These are phyloP conservation scores for Pyrenophora graminea DNA, from an alignment of 2,329 filamentous ascomycete species.

Conservation along the genomic window DNA sequence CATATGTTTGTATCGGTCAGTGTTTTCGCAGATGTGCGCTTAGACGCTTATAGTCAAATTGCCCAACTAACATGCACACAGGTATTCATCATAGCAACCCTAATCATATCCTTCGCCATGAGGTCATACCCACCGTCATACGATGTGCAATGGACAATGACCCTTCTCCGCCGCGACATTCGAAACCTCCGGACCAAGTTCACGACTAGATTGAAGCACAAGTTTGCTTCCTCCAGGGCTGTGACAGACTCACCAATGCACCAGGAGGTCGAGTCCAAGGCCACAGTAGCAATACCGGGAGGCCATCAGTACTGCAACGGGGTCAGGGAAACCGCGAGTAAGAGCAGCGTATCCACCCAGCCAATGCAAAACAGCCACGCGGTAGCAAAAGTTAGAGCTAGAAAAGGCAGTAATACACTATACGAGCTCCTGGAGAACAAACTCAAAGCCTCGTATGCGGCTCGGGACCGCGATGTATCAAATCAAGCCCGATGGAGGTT, in stretches of 20 bases:
- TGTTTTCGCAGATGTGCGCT: too few relatives aligned
- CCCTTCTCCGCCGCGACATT: constrained; percentile 27
- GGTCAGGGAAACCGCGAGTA: not conserved
- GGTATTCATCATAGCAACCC: not conserved
- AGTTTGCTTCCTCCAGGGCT: not conserved
- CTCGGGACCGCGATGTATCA: constrained; percentile 11
- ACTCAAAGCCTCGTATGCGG: constrained; percentile 11
- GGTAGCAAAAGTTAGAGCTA: not conserved
- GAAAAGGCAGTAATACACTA: not conserved
- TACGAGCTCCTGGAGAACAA: constrained; percentile 18
- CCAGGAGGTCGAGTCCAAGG: not conserved
- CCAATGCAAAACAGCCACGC: not conserved
- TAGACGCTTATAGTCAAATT: not conserved
- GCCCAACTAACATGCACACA: not conserved
- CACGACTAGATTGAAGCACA: constrained; percentile 6
- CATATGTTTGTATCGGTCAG: too few relatives aligned
- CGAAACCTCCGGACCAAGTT: constrained; percentile 12
- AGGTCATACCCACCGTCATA: constrained; percentile 6
- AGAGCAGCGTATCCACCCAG: not conserved
- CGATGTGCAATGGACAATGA: constrained; percentile 12
- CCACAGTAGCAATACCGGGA: not conserved
- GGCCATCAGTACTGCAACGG: not conserved
- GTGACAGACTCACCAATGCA: not conserved
- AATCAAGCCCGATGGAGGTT: constrained; percentile 22
- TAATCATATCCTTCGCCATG: not conserved